These are phyloP conservation scores for Oidiodendron maius DNA, from an alignment of 495 filamentous ascomycete genomes.

Conservation along the genomic window DNA sequence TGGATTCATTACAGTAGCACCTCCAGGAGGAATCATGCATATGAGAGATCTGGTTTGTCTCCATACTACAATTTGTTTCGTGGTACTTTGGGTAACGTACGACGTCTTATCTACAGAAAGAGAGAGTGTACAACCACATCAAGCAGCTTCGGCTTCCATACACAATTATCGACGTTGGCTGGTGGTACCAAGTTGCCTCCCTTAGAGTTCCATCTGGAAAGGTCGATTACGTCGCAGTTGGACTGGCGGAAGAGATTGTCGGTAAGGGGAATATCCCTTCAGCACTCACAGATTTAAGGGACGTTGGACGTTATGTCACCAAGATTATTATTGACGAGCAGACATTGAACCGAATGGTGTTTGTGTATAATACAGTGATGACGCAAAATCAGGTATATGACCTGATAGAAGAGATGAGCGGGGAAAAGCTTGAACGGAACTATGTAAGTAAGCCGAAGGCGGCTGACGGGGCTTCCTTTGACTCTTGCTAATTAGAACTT, in stretches of 20 bases:
- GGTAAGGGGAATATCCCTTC: not conserved
- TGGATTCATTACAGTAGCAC: conserved; percentile 42
- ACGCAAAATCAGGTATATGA: conserved; percentile 44
- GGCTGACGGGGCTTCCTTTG: too few relatives aligned
- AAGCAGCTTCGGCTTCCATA: conserved; percentile 47
- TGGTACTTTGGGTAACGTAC: too few relatives aligned
- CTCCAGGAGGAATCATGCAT: conserved; percentile 32
- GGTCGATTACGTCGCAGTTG: conserved; percentile 28
- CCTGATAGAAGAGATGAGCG: conserved; percentile 43
- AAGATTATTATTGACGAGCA: conserved; percentile 47
- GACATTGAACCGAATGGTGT: conserved; percentile 52
- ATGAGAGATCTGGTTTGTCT: conserved; percentile 25
- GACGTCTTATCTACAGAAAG: too few relatives aligned
- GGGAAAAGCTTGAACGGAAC: conserved; percentile 42
- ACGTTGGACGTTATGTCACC: conserved; percentile 48
- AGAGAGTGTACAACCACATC: conserved; percentile 48
- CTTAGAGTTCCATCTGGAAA: conserved; percentile 45
- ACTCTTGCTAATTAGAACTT: too few relatives aligned
- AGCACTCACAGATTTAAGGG: not conserved
- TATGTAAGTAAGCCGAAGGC: too few relatives aligned
- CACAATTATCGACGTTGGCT: conserved; percentile 57
- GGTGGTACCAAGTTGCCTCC: conserved; percentile 51
- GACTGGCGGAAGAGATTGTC: not conserved
- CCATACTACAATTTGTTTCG: too few relatives aligned
- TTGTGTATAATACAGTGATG: conserved; percentile 44